Percentiles rank a stretch among this genome's conserved stretches.
phyloP scores from a whole-genome alignment of 1,284 basidiomycete species.

The Boletus chippewaensis region DNA sequence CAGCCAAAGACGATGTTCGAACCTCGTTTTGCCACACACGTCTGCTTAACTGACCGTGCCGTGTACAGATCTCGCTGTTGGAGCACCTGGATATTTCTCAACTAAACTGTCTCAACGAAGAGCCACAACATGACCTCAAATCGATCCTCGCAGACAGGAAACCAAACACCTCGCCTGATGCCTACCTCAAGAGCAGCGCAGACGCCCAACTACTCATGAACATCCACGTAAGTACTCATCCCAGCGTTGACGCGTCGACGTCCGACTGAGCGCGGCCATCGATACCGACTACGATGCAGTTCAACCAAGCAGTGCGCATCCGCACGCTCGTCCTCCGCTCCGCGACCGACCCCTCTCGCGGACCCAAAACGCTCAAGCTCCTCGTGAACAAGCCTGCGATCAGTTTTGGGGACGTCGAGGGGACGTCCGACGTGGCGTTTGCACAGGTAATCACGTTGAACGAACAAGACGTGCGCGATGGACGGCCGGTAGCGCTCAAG shows the following conservation, averaged over 20 bases:
- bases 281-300: conserved; percentile 25
- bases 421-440: conserved; percentile 42
- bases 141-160: conserved; percentile 48
- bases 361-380: conserved; percentile 62
- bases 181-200: conserved; percentile 68
- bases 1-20: conserved; percentile 29
- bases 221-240: conserved; percentile 46
- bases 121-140: conserved; percentile 51
- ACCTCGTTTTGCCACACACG: background rate
- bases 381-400: conserved; percentile 61
- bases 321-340: conserved; percentile 63
- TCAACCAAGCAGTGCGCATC: conserved; percentile 74
- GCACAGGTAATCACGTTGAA: conserved; percentile 52
- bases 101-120: conserved; percentile 75
- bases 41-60: conserved; percentile 8
- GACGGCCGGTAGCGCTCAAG: conserved; percentile 55
- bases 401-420: conserved; percentile 63
- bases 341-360: conserved; percentile 43
- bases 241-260: too few species aligned
- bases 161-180: conserved; percentile 38
- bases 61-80: conserved; percentile 48
- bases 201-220: conserved; percentile 75
- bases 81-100: conserved; percentile 55
- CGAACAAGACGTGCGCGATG: conserved; percentile 47
- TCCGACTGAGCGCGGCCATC: too few species aligned